These are phyloP conservation scores for Phycomyces nitens DNA, from an alignment of 192 early-diverging fungal species.

Conservation along the genomic window DNA sequence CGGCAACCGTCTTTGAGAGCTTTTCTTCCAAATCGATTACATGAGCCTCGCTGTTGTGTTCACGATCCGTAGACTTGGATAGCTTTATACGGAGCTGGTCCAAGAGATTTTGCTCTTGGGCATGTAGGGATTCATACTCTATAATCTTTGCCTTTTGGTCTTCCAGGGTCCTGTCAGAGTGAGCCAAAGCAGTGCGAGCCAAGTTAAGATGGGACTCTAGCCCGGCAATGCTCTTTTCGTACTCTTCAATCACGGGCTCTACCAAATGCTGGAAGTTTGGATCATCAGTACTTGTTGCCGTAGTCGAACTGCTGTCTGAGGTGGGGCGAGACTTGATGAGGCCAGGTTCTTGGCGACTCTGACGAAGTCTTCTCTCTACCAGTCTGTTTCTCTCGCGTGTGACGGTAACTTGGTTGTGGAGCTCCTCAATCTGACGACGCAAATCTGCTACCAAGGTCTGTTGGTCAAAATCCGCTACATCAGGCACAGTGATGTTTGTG, in stretches of 20 bases:
- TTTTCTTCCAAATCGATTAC: conserved; percentile 36
- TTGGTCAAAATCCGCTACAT: background rate
- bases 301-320: too few relatives aligned
- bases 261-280: conserved; percentile 49
- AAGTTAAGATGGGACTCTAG: conserved; percentile 58
- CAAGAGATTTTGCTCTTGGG: conserved; percentile 36
- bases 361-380: conserved; percentile 13
- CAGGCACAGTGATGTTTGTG: conserved; percentile 1
- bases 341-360: background rate
- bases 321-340: background rate
- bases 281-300: background rate
- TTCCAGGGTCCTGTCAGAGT: conserved; percentile 48
- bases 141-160: conserved; percentile 55
- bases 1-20: conserved; percentile 20
- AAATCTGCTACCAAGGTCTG: conserved; percentile 3
- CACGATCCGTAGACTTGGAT: conserved; percentile 34
- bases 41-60: conserved; percentile 43
- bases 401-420: conserved; percentile 26
- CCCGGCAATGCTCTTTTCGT: conserved; percentile 60
- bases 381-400: conserved; percentile 21
- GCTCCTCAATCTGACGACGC: conserved; percentile 27
- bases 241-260: conserved; percentile 67
- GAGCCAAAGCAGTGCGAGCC: conserved; percentile 52
- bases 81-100: conserved; percentile 40
- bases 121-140: conserved; percentile 39